Percentiles rank a stretch among this genome's conserved stretches.
Evolutionary conservation across 176 grass and related monocot species (phyloP).

Genomic region (Oryza officinalis): DNA sequence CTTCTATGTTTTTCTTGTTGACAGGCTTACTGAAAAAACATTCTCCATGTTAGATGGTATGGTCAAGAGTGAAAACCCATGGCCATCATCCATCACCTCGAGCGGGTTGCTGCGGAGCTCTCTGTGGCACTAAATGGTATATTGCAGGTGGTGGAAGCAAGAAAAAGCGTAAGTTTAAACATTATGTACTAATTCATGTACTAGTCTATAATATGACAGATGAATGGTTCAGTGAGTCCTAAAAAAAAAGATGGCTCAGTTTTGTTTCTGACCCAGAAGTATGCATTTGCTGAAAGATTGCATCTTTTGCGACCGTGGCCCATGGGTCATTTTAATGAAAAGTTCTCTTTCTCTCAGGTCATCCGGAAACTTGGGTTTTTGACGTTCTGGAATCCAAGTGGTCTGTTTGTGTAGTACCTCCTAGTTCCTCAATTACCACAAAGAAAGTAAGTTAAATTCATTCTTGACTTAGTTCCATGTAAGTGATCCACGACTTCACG

Average conservation of each 20-base stretch:
- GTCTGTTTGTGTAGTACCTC: slow-evolving; percentile 77
- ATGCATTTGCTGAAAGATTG: background rate
- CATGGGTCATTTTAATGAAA: background rate
- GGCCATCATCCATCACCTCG: slow-evolving; percentile 92
- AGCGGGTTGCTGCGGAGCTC: slow-evolving; percentile 88
- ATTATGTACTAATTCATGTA: background rate
- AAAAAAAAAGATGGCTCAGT: background rate
- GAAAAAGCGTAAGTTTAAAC: slow-evolving; percentile 73
- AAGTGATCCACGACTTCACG: background rate
- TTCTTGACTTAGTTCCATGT: background rate
- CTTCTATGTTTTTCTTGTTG: slow-evolving; percentile 7
- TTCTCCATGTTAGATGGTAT: slow-evolving; percentile 77
- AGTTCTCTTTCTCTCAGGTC: slow-evolving; percentile 52
- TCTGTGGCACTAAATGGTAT: slow-evolving; percentile 99
- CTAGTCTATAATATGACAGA: slow-evolving; percentile 13
- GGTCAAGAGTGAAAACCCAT: slow-evolving; percentile 88
- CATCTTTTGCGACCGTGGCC: background rate
- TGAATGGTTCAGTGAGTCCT: background rate
- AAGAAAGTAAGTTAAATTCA: slow-evolving; percentile 68
- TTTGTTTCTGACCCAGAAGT: slow-evolving; percentile 10
- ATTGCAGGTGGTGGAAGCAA: slow-evolving; percentile 96
- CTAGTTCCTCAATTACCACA: slow-evolving; percentile 80
- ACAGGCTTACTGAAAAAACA: slow-evolving; percentile 30
- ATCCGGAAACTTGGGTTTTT: slow-evolving; percentile 82
- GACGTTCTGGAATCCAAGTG: slow-evolving; percentile 87